A percentile compares a stretch with the other conserved stretches of the same genome.
These are phyloP conservation scores for Podaxis sp. DNA, from an alignment of 768 basidiomycete species.

Conservation along the genomic window DNA sequence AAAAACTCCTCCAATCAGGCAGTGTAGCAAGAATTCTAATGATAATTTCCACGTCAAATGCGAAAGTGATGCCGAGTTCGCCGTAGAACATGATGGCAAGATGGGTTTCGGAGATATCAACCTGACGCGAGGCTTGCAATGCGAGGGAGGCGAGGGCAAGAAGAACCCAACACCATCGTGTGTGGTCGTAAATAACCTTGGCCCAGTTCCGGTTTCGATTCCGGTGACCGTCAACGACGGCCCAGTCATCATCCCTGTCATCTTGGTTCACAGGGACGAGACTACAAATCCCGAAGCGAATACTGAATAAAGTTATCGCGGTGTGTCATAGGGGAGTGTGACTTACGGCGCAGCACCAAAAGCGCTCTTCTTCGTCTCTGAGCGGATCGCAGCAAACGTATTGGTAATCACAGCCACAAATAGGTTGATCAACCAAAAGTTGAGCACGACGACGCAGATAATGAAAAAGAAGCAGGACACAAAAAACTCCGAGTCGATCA, in stretches of 20 bases:
- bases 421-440: slow-evolving; percentile 92
- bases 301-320: background rate
- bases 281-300: slow-evolving; percentile 17
- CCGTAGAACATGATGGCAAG: slow-evolving; percentile 52
- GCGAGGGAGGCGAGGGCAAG: slow-evolving; percentile 70
- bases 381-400: slow-evolving; percentile 84
- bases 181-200: slow-evolving; percentile 55
- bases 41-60: slow-evolving; percentile 87
- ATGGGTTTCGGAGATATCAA: slow-evolving; percentile 46
- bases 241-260: slow-evolving; percentile 66
- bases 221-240: slow-evolving; percentile 40
- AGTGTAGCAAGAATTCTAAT: slow-evolving; percentile 68
- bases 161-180: slow-evolving; percentile 72
- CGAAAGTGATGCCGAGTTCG: slow-evolving; percentile 75
- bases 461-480: slow-evolving; percentile 89
- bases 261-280: slow-evolving; percentile 37
- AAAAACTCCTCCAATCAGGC: slow-evolving; percentile 84
- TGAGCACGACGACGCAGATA: slow-evolving; percentile 77
- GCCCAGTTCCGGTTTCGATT: slow-evolving; percentile 39
- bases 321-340: slow-evolving; percentile 1
- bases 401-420: slow-evolving; percentile 96
- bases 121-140: slow-evolving; percentile 68
- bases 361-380: slow-evolving; percentile 85
- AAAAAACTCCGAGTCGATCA: slow-evolving; percentile 90
- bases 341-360: slow-evolving; percentile 81